These are phyloP conservation scores for Aspergillus tamarii DNA, from an alignment of 2,329 filamentous ascomycete species.

Conservation along the genomic window DNA sequence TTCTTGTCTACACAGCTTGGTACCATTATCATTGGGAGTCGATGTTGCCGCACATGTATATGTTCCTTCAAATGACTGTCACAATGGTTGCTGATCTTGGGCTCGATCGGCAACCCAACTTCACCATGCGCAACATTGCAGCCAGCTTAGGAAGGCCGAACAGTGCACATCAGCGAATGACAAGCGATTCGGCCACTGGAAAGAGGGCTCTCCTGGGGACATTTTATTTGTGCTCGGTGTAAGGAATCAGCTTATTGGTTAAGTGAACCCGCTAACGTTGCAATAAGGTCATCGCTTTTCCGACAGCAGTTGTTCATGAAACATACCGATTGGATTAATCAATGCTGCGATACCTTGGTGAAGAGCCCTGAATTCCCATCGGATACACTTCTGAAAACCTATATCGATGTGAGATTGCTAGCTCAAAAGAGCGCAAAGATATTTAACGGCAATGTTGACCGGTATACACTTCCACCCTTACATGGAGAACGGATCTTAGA, in stretches of 20 bases:
- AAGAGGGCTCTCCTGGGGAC: slow-evolving; percentile 16
- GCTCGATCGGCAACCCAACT: slow-evolving; percentile 1
- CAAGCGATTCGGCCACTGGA: neutral
- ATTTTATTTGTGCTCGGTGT: slow-evolving; percentile 15
- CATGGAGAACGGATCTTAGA: neutral
- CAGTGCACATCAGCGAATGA: neutral
- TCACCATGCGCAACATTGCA: slow-evolving; percentile 7
- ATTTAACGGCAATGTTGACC: neutral
- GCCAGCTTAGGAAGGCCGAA: neutral
- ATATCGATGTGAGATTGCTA: slow-evolving; percentile 2
- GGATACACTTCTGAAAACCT: slow-evolving; percentile 9
- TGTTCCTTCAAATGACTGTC: slow-evolving; percentile 11
- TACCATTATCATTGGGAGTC: slow-evolving; percentile 17
- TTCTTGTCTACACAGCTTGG: slow-evolving; percentile 18
- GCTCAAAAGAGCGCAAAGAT: neutral
- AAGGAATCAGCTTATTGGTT: neutral
- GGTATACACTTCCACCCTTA: neutral
- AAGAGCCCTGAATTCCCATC: slow-evolving; percentile 12
- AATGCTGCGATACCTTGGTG: slow-evolving; percentile 7
- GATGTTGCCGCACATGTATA: slow-evolving; percentile 5
- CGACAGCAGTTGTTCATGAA: slow-evolving; percentile 16
- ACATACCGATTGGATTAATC: slow-evolving; percentile 15
- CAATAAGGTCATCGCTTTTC: slow-evolving; percentile 13
- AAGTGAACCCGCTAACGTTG: neutral
- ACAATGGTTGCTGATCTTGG: slow-evolving; percentile 13